Evolutionary conservation across 306 rosid species (phyloP), one percentile per base, ranked within the genome.

Genomic region (Quercus ilex): DNA sequence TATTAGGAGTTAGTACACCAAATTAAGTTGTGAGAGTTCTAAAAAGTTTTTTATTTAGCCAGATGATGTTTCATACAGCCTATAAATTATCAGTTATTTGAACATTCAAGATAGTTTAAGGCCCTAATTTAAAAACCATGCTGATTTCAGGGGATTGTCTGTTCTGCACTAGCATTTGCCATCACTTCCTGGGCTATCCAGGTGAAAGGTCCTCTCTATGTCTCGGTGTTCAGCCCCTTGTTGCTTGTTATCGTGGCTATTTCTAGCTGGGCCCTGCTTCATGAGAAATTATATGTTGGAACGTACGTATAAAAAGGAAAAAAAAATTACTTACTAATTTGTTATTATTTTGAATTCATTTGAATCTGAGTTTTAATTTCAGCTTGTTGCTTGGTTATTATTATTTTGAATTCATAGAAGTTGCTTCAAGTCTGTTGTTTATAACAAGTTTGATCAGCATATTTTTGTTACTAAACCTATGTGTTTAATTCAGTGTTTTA

Each of bases 131-230:
- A 23, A 25, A 0, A 63, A 63, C 6, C 4, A 26, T 67, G 65
- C 7, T 74, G 26, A 72, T 83, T 81, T 59, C 86, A 88, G 97
- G 98, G 97, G 30, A 31, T 84, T 33, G 12, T 91, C 80, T 87
- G 88, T 51, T 87, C 90, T 11, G 95, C 81, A 20, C 14, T 91
- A 51, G 84, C 88, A 5, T 91, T 75, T 81, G 74, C 74, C 73
- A 81, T 93, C 13, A 74, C 91, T 19, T 83, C 93, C 0, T 93
- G 97, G 98, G 76, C 87, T 41, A 91, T 93, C 49, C 93, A 86
- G 55, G 84, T 76, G 69, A 90, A 89, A 83, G 98, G 98, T 19
- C 91, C 97, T 58, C 90, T 94, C 51, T 94, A 88, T 68, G 97
- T 80, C 35, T 85, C 97, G 0, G 88, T 89, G 20, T 94, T 93